Percentiles rank a stretch among this genome's conserved stretches.
phyloP scores from a whole-genome alignment of 129 eudicot genomes.

The Flaveria robusta region DNA sequence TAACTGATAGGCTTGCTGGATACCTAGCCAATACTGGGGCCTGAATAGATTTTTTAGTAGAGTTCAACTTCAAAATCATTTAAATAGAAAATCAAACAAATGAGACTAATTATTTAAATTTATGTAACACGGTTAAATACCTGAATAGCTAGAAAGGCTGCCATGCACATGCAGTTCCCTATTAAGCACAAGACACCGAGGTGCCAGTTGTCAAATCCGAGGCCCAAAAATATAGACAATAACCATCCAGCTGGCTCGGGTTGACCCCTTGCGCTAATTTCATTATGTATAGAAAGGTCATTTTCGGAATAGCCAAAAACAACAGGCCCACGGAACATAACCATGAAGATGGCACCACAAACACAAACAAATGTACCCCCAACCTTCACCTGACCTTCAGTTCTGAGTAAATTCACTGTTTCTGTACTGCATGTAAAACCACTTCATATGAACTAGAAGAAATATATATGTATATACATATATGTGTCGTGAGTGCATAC shows the following conservation, averaged over 20 bases:
- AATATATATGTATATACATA: not conserved
- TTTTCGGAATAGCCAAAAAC: constrained; percentile 59
- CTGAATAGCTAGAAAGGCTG: constrained; percentile 91
- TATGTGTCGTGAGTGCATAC: not conserved
- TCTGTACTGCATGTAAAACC: constrained; percentile 84
- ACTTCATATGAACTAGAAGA: constrained; percentile 43
- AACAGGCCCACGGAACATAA: constrained; percentile 86
- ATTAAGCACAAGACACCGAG: constrained; percentile 86
- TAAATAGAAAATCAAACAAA: not conserved
- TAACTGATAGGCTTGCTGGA: constrained; percentile 97
- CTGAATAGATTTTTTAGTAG: constrained; percentile 45
- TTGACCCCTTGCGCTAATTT: constrained; percentile 89
- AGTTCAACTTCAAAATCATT: constrained; percentile 16
- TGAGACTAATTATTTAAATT: not conserved
- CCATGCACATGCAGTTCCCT: constrained; percentile 99
- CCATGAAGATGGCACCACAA: constrained; percentile 92
- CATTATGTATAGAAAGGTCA: constrained; percentile 45
- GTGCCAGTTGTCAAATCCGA: constrained; percentile 86
- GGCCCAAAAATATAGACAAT: constrained; percentile 53
- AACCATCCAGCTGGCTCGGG: constrained; percentile 98
- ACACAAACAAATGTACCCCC: constrained; percentile 89
- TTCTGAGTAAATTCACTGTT: constrained; percentile 69
- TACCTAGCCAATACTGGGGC: constrained; percentile 87
- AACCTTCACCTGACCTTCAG: constrained; percentile 86
- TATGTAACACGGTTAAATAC: constrained; percentile 32